Percentiles rank a stretch among this genome's conserved stretches.
phyloP scores from a whole-genome alignment of 192 early-diverging fungal genomes.

The Backusella parvicylindrica region DNA sequence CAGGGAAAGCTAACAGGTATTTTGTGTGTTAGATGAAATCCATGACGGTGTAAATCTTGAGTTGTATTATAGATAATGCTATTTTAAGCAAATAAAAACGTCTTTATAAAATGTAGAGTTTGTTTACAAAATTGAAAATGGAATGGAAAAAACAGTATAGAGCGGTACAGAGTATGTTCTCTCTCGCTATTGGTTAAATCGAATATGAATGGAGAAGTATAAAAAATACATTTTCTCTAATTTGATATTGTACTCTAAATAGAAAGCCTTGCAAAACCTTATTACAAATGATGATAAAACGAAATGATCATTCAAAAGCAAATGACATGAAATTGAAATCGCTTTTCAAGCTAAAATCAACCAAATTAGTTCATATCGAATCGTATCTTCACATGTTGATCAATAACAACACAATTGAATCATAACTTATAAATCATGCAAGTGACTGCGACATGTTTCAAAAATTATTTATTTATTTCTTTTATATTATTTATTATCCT shows the following conservation, averaged over 20 bases:
- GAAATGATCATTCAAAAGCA: background rate
- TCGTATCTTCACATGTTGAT: background rate
- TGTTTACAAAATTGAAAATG: background rate
- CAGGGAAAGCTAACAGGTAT: background rate
- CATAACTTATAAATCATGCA: background rate
- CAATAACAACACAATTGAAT: background rate
- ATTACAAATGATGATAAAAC: background rate
- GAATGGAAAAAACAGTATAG: background rate
- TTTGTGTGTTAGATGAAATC: slow-evolving; percentile 61
- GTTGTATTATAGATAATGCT: slow-evolving; percentile 65
- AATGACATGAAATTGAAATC: background rate
- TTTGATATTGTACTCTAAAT: too few relatives aligned
- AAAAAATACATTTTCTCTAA: background rate
- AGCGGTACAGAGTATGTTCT: too few relatives aligned
- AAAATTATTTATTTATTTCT: background rate
- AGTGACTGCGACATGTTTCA: slow-evolving; percentile 2
- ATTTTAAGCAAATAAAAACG: slow-evolving; percentile 4
- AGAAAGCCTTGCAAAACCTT: too few relatives aligned
- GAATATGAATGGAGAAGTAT: too few relatives aligned
- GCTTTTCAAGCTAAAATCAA: background rate
- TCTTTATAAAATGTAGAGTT: background rate
- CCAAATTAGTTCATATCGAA: background rate
- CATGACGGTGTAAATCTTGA: slow-evolving; percentile 89
- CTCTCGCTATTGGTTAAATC: too few relatives aligned
- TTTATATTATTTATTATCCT: background rate